Evolutionary conservation across 2,329 filamentous ascomycete genomes (phyloP).

Genomic region (Chaetomium sp.): DNA sequence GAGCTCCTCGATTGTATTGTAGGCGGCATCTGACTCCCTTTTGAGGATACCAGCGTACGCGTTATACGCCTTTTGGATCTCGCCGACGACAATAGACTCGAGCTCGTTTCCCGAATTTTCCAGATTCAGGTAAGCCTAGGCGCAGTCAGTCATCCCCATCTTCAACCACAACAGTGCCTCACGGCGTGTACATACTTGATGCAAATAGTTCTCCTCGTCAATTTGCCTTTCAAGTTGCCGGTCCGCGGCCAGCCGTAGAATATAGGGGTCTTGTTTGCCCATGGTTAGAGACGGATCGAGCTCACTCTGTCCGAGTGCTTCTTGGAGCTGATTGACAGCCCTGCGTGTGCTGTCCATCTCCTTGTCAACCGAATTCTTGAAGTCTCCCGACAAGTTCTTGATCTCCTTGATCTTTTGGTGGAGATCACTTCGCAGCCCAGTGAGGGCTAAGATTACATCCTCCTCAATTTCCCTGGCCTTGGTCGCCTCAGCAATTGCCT

Average conservation of each 20-base stretch:
- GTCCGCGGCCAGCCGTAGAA: constrained; percentile 83
- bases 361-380: constrained; percentile 95
- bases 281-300: constrained; percentile 72
- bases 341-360: constrained; percentile 85
- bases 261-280: constrained; percentile 89
- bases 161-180: background rate
- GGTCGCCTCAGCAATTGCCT: constrained; percentile 75
- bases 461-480: constrained; percentile 90
- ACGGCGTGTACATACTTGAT: constrained; percentile 63
- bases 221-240: constrained; percentile 89
- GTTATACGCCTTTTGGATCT: constrained; percentile 98
- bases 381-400: constrained; percentile 88
- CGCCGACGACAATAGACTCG: constrained; percentile 93
- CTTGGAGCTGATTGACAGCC: constrained; percentile 78
- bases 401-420: constrained; percentile 99
- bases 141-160: constrained; percentile 28
- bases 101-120: constrained; percentile 93
- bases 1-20: constrained; percentile 76
- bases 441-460: constrained; percentile 86
- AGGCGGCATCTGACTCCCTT: constrained; percentile 82
- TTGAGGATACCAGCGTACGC: constrained; percentile 89
- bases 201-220: constrained; percentile 95
- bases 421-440: constrained; percentile 82
- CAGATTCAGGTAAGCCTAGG: constrained; percentile 86
- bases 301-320: constrained; percentile 77